Base-by-base conservation (phyloP, 495 filamentous ascomycete species). In the Haplographium delicatum region DNA sequence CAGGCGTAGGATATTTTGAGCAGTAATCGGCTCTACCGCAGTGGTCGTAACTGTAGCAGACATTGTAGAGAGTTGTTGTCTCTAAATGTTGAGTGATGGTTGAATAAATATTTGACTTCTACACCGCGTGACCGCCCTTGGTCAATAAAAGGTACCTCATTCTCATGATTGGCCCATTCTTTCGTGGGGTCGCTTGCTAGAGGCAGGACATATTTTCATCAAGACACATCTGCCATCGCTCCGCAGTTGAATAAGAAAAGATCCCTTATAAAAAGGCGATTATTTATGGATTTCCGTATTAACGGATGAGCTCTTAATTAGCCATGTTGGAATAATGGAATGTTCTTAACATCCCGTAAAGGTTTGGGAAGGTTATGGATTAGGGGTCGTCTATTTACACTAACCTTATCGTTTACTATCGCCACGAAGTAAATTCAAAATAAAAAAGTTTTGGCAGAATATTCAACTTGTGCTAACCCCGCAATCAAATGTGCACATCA, bases 1-100 rank as follows among this genome's bases (percentile, higher is more conserved):
- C 30, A 97, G 78, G 34, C 80, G 84, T 52, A 93, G 76, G 44
- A 97, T 85, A 53, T 86, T 91, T 44, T 91, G 82, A 7, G 90
- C 90, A 28, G 88, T 91, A 57, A 95, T 88, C 19, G 75, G 68
- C 49, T 71, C 62, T 55, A 63, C 65, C 15, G 65, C 56, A 22
- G 62, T 63, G 18, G 66, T 67, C 26, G 62, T 62, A 33, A 68
- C 68, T 2, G 68, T 73, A 34, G 47, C 41, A 46, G 58, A 49
- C 50, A 53, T 60, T 38, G 18, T 54, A 15, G 44, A 23, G n/a
- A 27, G n/a, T n/a, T n/a, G n/a, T n/a, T n/a, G n/a, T n/a, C n/a
- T n/a, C n/a, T n/a, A n/a, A n/a, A n/a, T n/a, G n/a, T n/a, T n/a
- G n/a, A n/a, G n/a, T n/a, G n/a, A n/a, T n/a, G n/a, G n/a, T n/a